Conservation (phyloP, 192 early-diverging fungal species). For the Coemansia brasiliensis region DNA sequence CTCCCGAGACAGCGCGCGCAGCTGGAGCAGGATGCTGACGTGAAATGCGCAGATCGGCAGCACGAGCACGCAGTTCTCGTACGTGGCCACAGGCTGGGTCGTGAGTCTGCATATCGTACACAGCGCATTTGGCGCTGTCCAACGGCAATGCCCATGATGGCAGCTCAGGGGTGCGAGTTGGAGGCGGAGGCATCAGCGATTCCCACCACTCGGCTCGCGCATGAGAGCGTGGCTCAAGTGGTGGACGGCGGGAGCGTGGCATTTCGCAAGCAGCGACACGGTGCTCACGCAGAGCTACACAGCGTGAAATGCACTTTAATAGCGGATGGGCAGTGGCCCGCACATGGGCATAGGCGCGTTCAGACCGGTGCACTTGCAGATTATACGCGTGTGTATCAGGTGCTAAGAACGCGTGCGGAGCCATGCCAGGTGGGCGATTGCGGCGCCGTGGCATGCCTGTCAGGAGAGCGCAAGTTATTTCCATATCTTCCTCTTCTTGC, state of each 20-base stretch:
- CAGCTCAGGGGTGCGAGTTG: slow-evolving; percentile 27
- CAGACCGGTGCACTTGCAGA: slow-evolving; percentile 40
- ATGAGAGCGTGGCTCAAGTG: slow-evolving; percentile 17
- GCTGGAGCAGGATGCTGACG: slow-evolving; percentile 32
- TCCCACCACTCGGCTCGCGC: slow-evolving; percentile 42
- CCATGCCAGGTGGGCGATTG: slow-evolving; percentile 39
- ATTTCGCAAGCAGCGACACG: slow-evolving; percentile 11
- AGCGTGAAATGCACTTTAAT: slow-evolving; percentile 44
- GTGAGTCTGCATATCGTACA: slow-evolving; percentile 14
- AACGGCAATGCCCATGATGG: slow-evolving; percentile 33
- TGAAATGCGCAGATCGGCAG: slow-evolving; percentile 33
- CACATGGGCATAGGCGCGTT: slow-evolving; percentile 35
- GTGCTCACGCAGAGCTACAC: slow-evolving; percentile 40
- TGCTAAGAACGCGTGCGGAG: slow-evolving; percentile 35
- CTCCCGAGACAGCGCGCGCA: slow-evolving; percentile 12
- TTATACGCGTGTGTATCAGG: slow-evolving; percentile 37
- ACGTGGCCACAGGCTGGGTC: slow-evolving; percentile 42
- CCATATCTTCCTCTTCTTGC: slow-evolving; percentile 43
- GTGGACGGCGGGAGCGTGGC: slow-evolving; percentile 22
- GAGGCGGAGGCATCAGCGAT: slow-evolving; percentile 47
- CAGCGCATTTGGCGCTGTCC: slow-evolving; percentile 36
- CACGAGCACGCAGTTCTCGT: slow-evolving; percentile 34
- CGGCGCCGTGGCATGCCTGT: slow-evolving; percentile 41
- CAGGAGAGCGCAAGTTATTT: slow-evolving; percentile 31
- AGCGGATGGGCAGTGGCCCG: slow-evolving; percentile 36